Evolutionary conservation across 441 rosid genomes (phyloP).

Genomic region (Adansonia grandidieri): DNA sequence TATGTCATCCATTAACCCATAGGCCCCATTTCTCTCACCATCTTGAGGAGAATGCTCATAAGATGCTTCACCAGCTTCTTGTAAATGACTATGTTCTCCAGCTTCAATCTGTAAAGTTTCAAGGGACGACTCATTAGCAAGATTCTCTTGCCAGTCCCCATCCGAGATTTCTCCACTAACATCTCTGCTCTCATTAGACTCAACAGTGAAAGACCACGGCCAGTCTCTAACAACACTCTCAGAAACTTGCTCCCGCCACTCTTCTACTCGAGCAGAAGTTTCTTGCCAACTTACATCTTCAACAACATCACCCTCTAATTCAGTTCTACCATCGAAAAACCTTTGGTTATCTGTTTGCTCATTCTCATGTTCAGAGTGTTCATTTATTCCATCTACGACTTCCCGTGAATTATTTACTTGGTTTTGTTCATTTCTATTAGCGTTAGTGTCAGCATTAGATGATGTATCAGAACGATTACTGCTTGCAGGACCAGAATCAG

Average conservation of each 20-base stretch:
- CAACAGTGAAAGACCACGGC: conserved; percentile 38
- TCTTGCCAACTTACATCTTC: conserved; percentile 44
- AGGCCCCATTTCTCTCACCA: conserved; percentile 35
- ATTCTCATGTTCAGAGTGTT: conserved; percentile 38
- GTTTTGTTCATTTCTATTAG: conserved; percentile 48
- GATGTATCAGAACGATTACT: conserved; percentile 62
- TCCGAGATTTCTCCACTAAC: conserved; percentile 38
- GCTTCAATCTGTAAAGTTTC: conserved; percentile 38
- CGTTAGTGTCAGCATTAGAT: conserved; percentile 54
- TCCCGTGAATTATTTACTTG: conserved; percentile 38
- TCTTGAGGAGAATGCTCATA: conserved; percentile 40
- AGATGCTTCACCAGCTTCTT: conserved; percentile 38
- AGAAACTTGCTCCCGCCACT: conserved; percentile 45
- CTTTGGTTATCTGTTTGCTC: conserved; percentile 41
- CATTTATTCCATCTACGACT: conserved; percentile 40
- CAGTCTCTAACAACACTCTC: conserved; percentile 44
- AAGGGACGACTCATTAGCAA: conserved; percentile 32
- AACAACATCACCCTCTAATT: conserved; percentile 37
- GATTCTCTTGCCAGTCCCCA: conserved; percentile 35
- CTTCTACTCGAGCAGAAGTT: conserved; percentile 46
- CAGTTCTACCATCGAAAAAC: conserved; percentile 41
- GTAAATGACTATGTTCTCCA: conserved; percentile 32
- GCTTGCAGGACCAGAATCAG: conserved; percentile 59
- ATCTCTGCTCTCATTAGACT: conserved; percentile 43
- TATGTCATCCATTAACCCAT: conserved; percentile 28